Conservation (phyloP, 177 flowering plant genomes). For the Vitis hybrid region DNA sequence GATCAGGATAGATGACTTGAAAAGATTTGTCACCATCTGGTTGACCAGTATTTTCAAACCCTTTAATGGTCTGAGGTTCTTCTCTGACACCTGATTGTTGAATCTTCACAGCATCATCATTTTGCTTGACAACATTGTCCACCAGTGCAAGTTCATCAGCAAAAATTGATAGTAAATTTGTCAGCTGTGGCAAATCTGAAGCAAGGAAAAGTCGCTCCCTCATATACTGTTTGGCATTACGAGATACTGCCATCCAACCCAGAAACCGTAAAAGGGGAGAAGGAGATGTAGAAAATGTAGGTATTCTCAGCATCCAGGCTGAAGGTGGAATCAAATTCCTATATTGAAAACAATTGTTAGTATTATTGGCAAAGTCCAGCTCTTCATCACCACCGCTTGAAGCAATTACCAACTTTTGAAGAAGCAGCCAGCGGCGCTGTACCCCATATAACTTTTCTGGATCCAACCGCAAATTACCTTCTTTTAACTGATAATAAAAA, state of each 20-base stretch:
- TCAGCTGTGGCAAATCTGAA: conserved; percentile 66
- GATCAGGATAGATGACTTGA: conserved; percentile 66
- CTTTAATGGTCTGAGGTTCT: conserved; percentile 17
- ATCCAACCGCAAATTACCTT: conserved; percentile 49
- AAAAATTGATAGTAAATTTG: conserved; percentile 62
- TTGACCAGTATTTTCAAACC: conserved; percentile 21
- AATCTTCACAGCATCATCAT: conserved; percentile 26
- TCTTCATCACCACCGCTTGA: conserved; percentile 62
- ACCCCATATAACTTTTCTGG: conserved; percentile 52
- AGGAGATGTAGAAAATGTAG: conserved; percentile 49
- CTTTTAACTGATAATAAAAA: conserved; percentile 53
- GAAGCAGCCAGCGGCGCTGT: conserved; percentile 75
- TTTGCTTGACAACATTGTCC: conserved; percentile 39
- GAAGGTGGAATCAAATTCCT: conserved; percentile 65
- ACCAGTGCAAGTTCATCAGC: conserved; percentile 74
- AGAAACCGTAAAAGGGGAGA: conserved; percentile 74
- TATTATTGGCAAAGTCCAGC: conserved; percentile 24
- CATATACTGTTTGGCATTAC: conserved; percentile 66
- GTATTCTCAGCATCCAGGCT: conserved; percentile 73
- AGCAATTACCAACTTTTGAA: conserved; percentile 76
- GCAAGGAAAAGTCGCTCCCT: conserved; percentile 61
- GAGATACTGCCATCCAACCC: conserved; percentile 96
- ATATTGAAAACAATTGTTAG: conserved; percentile 37
- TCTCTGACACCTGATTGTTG: conserved; percentile 20
- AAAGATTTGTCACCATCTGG: conserved; percentile 41